Conservation (phyloP, 1,284 basidiomycete genomes). For the Trichosporon ovoides region DNA sequence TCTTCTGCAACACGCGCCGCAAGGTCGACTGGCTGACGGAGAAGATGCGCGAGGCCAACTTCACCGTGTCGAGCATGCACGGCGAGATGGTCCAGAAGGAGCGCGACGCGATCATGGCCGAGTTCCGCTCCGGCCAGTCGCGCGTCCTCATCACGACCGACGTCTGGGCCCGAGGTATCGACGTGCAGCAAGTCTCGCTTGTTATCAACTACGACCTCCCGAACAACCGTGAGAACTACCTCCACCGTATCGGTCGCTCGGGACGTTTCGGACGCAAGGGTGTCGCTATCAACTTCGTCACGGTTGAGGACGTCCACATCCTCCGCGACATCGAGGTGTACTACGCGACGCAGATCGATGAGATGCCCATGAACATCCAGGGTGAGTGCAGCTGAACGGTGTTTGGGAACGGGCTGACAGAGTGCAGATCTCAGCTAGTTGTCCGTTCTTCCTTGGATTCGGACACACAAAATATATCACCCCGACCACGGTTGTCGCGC, state of each 20-base stretch:
- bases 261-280: constrained; percentile 88
- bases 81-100: constrained; percentile 99
- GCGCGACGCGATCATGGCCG: constrained; percentile 96
- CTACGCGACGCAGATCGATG: constrained; percentile 25
- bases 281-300: constrained; percentile 43
- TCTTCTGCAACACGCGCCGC: constrained; percentile 97
- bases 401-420: not conserved
- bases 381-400: not conserved
- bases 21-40: constrained; percentile 99
- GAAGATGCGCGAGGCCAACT: constrained; percentile 95
- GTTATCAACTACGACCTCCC: constrained; percentile 98
- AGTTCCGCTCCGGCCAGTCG: constrained; percentile 93
- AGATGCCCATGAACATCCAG: constrained; percentile 25
- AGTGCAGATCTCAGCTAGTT: constrained; percentile 6
- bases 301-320: constrained; percentile 41
- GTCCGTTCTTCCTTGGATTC: not conserved
- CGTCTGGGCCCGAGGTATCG: constrained; percentile 97
- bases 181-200: constrained; percentile 95
- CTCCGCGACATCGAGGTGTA: constrained; percentile 33
- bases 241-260: constrained; percentile 92
- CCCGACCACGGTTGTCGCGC: not conserved
- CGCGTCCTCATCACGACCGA: constrained; percentile 89
- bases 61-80: constrained; percentile 88
- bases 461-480: constrained; percentile 1
- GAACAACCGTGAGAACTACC: constrained; percentile 91